These are phyloP conservation scores for Ustilago esculenta DNA, from an alignment of 1,284 basidiomycete species.

Conservation along the genomic window DNA sequence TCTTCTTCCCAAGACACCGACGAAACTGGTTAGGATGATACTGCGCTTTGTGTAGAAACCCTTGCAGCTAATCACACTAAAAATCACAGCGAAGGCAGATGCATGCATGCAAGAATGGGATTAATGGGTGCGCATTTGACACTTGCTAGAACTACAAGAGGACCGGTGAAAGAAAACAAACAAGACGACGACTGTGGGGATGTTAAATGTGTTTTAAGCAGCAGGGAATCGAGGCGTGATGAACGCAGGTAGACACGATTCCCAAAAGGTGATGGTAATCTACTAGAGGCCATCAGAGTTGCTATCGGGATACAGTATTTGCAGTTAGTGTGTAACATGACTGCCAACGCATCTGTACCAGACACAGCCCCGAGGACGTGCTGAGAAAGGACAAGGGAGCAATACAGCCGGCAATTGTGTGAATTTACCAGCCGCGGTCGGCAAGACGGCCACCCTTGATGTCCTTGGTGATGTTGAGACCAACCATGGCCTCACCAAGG, in stretches of 20 bases:
- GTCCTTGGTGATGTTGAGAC: constrained; percentile 75
- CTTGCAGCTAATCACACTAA: too few relatives aligned
- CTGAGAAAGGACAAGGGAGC: not conserved
- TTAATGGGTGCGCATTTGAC: constrained; percentile 17
- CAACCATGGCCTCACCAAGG: constrained; percentile 90
- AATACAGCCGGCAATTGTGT: not conserved
- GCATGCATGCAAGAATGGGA: constrained; percentile 10
- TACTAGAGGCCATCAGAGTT: not conserved
- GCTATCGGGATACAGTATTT: too few relatives aligned
- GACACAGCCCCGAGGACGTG: not conserved
- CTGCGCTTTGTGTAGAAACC: too few relatives aligned
- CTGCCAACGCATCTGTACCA: too few relatives aligned
- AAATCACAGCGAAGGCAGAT: not conserved
- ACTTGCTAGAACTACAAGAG: constrained; percentile 44
- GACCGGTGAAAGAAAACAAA: constrained; percentile 23
- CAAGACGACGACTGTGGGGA: not conserved
- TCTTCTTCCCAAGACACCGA: too few relatives aligned
- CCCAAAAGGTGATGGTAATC: not conserved
- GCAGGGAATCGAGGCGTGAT: constrained; percentile 12
- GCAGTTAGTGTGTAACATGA: too few relatives aligned
- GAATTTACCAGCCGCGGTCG: constrained; percentile 60
- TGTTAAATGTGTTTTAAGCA: too few relatives aligned
- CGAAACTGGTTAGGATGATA: too few relatives aligned
- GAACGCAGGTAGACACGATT: constrained; percentile 6
- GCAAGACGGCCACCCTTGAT: constrained; percentile 63